These are phyloP conservation scores for Candida michaelii DNA, from an alignment of 805 yeast species.

Conservation along the genomic window DNA sequence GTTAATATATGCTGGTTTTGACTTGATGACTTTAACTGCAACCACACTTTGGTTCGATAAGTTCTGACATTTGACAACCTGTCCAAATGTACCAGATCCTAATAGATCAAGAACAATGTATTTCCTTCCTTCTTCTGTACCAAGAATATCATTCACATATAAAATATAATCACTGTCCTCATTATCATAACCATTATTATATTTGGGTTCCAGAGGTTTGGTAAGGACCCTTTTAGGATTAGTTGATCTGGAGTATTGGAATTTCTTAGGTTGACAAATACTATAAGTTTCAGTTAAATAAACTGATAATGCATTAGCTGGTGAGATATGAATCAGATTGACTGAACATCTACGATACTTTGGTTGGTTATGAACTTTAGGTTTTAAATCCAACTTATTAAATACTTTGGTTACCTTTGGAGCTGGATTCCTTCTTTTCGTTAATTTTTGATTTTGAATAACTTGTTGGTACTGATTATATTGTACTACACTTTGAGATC, in stretches of 20 bases:
- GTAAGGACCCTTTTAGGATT: slow-evolving; percentile 93
- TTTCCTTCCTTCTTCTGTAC: slow-evolving; percentile 79
- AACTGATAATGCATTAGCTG: slow-evolving; percentile 75
- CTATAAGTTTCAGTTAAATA: slow-evolving; percentile 77
- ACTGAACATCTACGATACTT: slow-evolving; percentile 70
- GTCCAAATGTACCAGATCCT: slow-evolving; percentile 98
- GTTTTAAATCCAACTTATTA: slow-evolving; percentile 54
- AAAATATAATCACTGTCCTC: slow-evolving; percentile 86
- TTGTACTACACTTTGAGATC: slow-evolving; percentile 35
- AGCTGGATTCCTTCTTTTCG: slow-evolving; percentile 28
- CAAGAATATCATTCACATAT: slow-evolving; percentile 91
- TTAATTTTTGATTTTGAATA: slow-evolving; percentile 23
- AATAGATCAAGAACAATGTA: slow-evolving; percentile 86
- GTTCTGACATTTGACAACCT: slow-evolving; percentile 91
- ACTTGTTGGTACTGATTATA: slow-evolving; percentile 34
- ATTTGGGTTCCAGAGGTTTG: slow-evolving; percentile 82
- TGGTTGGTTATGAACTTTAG: slow-evolving; percentile 59
- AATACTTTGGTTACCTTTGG: slow-evolving; percentile 51
- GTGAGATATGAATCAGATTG: slow-evolving; percentile 66
- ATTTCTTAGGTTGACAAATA: slow-evolving; percentile 74
- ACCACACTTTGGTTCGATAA: slow-evolving; percentile 78
- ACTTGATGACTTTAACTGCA: slow-evolving; percentile 92
- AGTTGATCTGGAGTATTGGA: slow-evolving; percentile 76
- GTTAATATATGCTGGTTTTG: slow-evolving; percentile 85
- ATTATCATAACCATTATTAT: slow-evolving; percentile 84